Base-by-base conservation (phyloP, 2,329 filamentous ascomycete species). In the Phaeosphaeriaceae sp. region DNA sequence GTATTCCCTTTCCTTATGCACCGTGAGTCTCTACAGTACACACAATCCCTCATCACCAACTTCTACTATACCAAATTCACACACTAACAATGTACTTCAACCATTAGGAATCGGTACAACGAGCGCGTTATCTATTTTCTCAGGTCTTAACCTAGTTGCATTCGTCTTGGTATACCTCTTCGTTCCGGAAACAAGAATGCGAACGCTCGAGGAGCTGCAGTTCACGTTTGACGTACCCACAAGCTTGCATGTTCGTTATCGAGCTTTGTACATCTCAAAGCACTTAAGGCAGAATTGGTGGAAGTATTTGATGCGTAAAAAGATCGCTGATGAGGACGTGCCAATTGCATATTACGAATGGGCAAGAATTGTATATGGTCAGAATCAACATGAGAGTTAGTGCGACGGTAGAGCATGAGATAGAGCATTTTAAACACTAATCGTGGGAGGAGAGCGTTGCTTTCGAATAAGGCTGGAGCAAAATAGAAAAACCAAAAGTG, bases 101-200 rank as follows among this genome's bases (percentile, higher is more conserved):
- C 23, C 7, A 26, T 26, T 37, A 37, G 34, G 53, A 2, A 64
- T 75, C 41, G 58, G 60, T 2, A 45, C 42, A 6, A 68, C 67
- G 3, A 73, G 70, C 0, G 63, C 70, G 3, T 70, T 76, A 34
- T 58, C 54, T 2, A 68, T 76, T 18, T 76, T 76, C 42, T 71
- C 72, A 1, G 63, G 58, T 1, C 26, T 67, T 13, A 68, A 67
- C 20, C 8, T 67, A 4, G 39, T 68, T 5, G 65, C 65, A 1
- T 67, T 68, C 23, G 42, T 64, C 2, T 39, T 68, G 21, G 60
- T 66, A 6, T 68, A 61, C 41, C 48, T 67, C n/a, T 59, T 60
- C 23, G 63, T 68, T 7, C 64, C 63, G 3, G 65, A 68, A 43
- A 68, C 64, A 8, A 59, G 50, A 9, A 46, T 60, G 34, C 50